These are phyloP conservation scores for Sinapis alba DNA, from an alignment of 441 rosid genomes.

Conservation along the genomic window DNA sequence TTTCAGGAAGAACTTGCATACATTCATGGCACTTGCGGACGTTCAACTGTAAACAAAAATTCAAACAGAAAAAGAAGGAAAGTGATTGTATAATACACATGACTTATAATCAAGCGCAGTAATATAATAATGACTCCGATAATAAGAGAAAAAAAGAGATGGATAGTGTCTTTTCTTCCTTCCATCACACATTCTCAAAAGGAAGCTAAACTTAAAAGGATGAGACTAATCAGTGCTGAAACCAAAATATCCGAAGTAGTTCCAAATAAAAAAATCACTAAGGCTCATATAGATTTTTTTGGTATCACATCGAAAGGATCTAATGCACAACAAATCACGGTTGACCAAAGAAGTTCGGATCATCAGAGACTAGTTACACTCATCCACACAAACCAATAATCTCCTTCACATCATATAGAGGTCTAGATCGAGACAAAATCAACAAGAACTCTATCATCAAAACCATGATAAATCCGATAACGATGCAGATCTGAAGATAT, in stretches of 20 bases:
- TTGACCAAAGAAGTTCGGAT: not conserved
- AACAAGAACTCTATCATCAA: not conserved
- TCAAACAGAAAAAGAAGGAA: not conserved
- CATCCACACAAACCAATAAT: not conserved
- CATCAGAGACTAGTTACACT: slow-evolving; percentile 16
- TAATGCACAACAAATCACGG: not conserved
- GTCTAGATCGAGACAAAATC: slow-evolving; percentile 14
- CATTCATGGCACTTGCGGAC: slow-evolving; percentile 73
- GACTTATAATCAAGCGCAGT: no score
- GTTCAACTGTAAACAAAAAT: slow-evolving; percentile 45
- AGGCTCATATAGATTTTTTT: no score
- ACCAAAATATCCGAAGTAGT: not conserved
- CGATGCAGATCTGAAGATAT: slow-evolving; percentile 32
- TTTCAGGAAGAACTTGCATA: slow-evolving; percentile 79
- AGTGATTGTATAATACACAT: not conserved
- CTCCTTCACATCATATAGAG: not conserved
- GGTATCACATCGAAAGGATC: no score
- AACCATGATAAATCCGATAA: slow-evolving; percentile 7
- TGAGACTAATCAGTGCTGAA: not conserved
- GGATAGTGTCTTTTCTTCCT: no score
- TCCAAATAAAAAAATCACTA: not conserved
- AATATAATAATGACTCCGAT: no score
- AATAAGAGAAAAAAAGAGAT: no score
- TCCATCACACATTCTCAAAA: not conserved
- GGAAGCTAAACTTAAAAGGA: not conserved